Evolutionary conservation across 1,284 basidiomycete species (phyloP).

Genomic region (Anthracocystis setariae): DNA sequence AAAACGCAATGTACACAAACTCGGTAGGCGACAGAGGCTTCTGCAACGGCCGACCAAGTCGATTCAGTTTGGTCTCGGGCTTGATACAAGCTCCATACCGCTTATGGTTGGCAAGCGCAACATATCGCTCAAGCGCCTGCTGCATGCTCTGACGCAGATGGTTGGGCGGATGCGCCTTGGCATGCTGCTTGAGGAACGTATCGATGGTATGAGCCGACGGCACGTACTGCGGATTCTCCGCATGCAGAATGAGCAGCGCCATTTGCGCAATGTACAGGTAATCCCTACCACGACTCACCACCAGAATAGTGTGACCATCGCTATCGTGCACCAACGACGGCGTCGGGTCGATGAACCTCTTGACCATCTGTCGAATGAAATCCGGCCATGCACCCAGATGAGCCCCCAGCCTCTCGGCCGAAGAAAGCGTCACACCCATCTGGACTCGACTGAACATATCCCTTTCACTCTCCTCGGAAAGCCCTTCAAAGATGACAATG

Average conservation of each 20-base stretch:
- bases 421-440: constrained; percentile 55
- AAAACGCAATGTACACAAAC: constrained; percentile 43
- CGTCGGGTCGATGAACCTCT: constrained; percentile 41
- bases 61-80: constrained; percentile 28
- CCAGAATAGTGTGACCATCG: constrained; percentile 24
- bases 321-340: constrained; percentile 38
- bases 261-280: constrained; percentile 50
- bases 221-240: constrained; percentile 6
- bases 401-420: constrained; percentile 55
- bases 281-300: constrained; percentile 41
- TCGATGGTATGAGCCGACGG: constrained; percentile 32
- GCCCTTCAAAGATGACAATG: constrained; percentile 41
- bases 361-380: constrained; percentile 49
- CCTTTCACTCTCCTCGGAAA: constrained; percentile 45
- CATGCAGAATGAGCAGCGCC: constrained; percentile 34
- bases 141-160: constrained; percentile 21
- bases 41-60: constrained; percentile 3
- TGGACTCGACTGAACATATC: constrained; percentile 58
- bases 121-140: constrained; percentile 31
- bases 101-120: constrained; percentile 40
- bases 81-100: constrained; percentile 40
- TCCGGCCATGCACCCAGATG: constrained; percentile 47
- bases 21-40: constrained; percentile 51
- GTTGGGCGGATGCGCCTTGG: constrained; percentile 9
- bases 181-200: constrained; percentile 31